phyloP scores from a whole-genome alignment of 441 rosid genomes.

The Populus hybrid region DNA sequence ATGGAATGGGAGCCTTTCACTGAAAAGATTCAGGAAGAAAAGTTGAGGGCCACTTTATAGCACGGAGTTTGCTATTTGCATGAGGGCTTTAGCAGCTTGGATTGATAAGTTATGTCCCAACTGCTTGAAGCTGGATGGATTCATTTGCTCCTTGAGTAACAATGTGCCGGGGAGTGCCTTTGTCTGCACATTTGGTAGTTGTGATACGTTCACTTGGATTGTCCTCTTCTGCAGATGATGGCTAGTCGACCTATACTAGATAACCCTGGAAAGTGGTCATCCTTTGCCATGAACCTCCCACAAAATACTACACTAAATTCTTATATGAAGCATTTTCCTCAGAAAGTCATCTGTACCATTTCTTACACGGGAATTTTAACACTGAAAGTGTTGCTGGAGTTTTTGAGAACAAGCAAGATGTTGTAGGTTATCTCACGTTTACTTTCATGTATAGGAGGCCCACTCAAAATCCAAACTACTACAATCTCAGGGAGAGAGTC shows the following conservation, averaged over 20 bases:
- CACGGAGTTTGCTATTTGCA: constrained; percentile 89
- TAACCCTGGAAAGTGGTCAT: constrained; percentile 86
- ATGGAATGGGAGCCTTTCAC: constrained; percentile 67
- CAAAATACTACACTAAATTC: constrained; percentile 87
- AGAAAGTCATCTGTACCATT: constrained; percentile 88
- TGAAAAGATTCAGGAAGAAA: constrained; percentile 55
- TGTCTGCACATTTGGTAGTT: constrained; percentile 78
- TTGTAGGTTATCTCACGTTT: constrained; percentile 84
- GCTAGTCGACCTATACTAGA: constrained; percentile 91
- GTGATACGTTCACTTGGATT: constrained; percentile 81
- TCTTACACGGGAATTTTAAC: constrained; percentile 78
- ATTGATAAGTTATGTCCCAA: constrained; percentile 74
- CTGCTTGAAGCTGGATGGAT: constrained; percentile 85
- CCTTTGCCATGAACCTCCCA: constrained; percentile 84
- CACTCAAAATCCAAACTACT: constrained; percentile 85
- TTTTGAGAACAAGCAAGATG: constrained; percentile 71
- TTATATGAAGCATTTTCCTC: constrained; percentile 86
- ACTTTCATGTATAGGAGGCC: constrained; percentile 83
- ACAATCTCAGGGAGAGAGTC: constrained; percentile 83
- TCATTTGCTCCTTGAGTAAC: constrained; percentile 93
- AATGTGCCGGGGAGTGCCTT: constrained; percentile 85
- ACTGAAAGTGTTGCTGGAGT: constrained; percentile 83
- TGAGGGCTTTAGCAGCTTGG: constrained; percentile 76
- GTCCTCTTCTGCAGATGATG: constrained; percentile 94
- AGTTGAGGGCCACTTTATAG: constrained; percentile 56